phyloP scores from a whole-genome alignment of 2,329 filamentous ascomycete species.

The Pyrenochaeta sp. region DNA sequence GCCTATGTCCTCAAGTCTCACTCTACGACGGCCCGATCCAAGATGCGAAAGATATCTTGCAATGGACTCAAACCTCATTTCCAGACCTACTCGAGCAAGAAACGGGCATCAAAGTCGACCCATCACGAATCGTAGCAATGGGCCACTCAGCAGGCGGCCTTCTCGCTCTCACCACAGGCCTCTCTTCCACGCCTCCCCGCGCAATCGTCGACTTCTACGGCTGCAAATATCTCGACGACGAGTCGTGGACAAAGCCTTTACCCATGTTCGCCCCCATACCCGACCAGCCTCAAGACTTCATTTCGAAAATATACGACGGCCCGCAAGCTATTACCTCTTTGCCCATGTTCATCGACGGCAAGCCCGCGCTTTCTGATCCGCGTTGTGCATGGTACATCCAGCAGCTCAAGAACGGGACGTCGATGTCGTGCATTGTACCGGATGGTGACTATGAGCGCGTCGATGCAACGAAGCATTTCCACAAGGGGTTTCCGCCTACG shows the following conservation, averaged over 20 bases:
- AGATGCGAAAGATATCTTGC: slow-evolving; percentile 6
- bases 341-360: slow-evolving; percentile 6
- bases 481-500: slow-evolving; percentile 2
- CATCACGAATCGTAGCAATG: slow-evolving; percentile 4
- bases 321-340: not conserved
- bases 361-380: slow-evolving; percentile 8
- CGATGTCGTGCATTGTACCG: slow-evolving; percentile 2
- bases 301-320: slow-evolving; percentile 3
- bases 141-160: slow-evolving; percentile 10
- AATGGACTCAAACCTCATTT: not conserved
- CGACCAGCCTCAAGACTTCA: not conserved
- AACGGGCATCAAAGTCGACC: not conserved
- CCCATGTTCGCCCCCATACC: slow-evolving; percentile 2
- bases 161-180: slow-evolving; percentile 10
- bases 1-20: slow-evolving; percentile 6
- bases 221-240: slow-evolving; percentile 4
- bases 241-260: slow-evolving; percentile 1
- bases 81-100: not conserved
- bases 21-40: slow-evolving; percentile 6
- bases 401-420: slow-evolving; percentile 11
- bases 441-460: slow-evolving; percentile 2
- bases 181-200: slow-evolving; percentile 4
- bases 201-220: slow-evolving; percentile 16
- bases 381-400: slow-evolving; percentile 10
- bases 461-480: slow-evolving; percentile 3